Conservation (phyloP, 2,329 filamentous ascomycete genomes). For the Microascus cirrosus region DNA sequence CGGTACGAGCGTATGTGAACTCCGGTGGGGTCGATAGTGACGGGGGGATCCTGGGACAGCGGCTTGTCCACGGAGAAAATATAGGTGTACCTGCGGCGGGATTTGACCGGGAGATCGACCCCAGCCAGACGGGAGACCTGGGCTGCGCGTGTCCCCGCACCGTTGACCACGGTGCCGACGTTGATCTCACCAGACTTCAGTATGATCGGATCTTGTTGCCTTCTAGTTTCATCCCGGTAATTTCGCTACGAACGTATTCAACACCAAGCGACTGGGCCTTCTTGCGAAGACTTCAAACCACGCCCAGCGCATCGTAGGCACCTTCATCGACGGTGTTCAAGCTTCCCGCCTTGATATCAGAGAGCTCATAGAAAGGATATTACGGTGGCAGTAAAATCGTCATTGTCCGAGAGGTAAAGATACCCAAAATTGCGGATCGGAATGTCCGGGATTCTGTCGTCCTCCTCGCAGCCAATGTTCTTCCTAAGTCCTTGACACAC, state of each 20-base stretch:
- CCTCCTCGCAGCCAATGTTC: no score
- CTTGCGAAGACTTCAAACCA: neutral
- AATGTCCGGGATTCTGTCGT: no score
- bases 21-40: neutral
- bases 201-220: neutral
- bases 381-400: no score
- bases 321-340: neutral
- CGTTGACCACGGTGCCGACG: neutral
- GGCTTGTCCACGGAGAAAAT: neutral
- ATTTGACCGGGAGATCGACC: neutral
- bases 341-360: neutral
- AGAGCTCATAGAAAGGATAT: neutral
- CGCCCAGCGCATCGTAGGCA: neutral
- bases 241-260: neutral
- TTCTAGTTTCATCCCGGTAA: neutral
- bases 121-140: neutral
- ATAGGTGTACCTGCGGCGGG: neutral
- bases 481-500: no score
- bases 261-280: neutral
- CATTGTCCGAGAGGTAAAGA: no score
- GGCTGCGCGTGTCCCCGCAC: no score
- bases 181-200: neutral
- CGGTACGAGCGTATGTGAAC: neutral
- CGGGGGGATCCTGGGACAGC: neutral
- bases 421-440: no score